Evolutionary conservation across 1,284 basidiomycete genomes (phyloP).

Genomic region (Coniophora puteana): DNA sequence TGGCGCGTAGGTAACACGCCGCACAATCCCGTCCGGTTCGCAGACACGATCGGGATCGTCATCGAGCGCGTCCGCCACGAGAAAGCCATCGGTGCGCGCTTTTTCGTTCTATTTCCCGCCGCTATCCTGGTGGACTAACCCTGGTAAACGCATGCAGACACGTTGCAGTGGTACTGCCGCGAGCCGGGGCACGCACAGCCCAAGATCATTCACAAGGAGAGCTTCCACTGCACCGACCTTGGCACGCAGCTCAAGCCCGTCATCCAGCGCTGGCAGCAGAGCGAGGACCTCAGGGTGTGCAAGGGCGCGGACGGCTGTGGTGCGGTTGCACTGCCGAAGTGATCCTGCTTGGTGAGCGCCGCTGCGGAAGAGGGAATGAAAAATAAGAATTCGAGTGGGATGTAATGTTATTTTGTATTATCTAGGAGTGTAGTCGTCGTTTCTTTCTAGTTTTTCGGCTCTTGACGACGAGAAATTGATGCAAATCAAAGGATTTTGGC

Average conservation of each 20-base stretch:
- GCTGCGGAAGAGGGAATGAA: too few species aligned
- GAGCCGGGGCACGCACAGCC: conserved; percentile 65
- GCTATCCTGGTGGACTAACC: too few species aligned
- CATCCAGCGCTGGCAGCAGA: conserved; percentile 75
- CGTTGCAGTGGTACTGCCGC: conserved; percentile 92
- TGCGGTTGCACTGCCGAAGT: conserved; percentile 62
- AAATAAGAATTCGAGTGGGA: too few species aligned
- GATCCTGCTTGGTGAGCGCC: too few species aligned
- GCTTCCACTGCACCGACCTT: conserved; percentile 88
- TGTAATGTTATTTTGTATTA: too few species aligned
- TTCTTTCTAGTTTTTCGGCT: too few species aligned
- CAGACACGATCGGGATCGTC: conserved; percentile 92
- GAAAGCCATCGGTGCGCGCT: conserved; percentile 46
- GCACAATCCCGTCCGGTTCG: conserved; percentile 91
- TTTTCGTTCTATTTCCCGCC: neutral
- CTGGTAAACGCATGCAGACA: too few species aligned
- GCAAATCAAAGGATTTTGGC: too few species aligned
- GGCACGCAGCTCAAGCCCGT: conserved; percentile 93
- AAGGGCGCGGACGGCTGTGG: conserved; percentile 71
- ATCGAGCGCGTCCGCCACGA: conserved; percentile 86
- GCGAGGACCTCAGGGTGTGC: conserved; percentile 65
- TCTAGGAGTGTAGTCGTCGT: too few species aligned
- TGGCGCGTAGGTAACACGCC: conserved; percentile 83
- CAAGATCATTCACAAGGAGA: conserved; percentile 82
- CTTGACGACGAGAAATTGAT: too few species aligned